Evolutionary conservation across 805 yeast species (phyloP).

Genomic region (Candida andamanensis): DNA sequence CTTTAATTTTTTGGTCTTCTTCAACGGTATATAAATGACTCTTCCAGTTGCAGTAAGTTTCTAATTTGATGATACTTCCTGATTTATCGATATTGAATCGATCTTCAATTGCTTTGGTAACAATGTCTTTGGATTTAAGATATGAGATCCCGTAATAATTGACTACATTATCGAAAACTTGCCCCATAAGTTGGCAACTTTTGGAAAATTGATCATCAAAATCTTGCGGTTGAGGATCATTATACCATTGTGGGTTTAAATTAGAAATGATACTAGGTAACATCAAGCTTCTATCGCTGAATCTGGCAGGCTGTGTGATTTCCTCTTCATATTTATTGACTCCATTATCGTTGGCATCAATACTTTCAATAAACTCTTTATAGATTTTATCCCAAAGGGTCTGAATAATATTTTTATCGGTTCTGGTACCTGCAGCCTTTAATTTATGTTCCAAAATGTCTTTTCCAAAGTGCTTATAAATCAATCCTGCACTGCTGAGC

Average conservation of each 20-base stretch:
- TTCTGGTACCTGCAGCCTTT: slow-evolving; percentile 28
- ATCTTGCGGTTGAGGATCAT: slow-evolving; percentile 57
- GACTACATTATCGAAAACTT: slow-evolving; percentile 63
- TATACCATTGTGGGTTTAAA: slow-evolving; percentile 84
- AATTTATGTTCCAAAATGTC: slow-evolving; percentile 51
- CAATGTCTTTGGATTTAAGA: slow-evolving; percentile 84
- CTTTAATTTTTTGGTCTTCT: slow-evolving; percentile 49
- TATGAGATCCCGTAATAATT: slow-evolving; percentile 75
- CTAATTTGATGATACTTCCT: slow-evolving; percentile 71
- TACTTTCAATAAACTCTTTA: slow-evolving; percentile 79
- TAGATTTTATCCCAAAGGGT: slow-evolving; percentile 73
- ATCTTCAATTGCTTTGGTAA: slow-evolving; percentile 59
- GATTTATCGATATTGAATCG: slow-evolving; percentile 58
- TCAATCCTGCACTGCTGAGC: slow-evolving; percentile 88
- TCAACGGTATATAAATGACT: slow-evolving; percentile 82
- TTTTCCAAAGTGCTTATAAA: slow-evolving; percentile 81
- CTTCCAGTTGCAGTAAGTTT: slow-evolving; percentile 90
- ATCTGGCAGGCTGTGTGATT: slow-evolving; percentile 49
- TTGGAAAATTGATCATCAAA: slow-evolving; percentile 61
- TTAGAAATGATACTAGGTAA: slow-evolving; percentile 74
- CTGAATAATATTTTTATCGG: slow-evolving; percentile 37
- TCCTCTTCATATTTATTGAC: slow-evolving; percentile 50
- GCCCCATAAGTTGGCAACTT: slow-evolving; percentile 82
- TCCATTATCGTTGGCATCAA: slow-evolving; percentile 97
- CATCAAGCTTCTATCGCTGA: slow-evolving; percentile 67